A percentile compares a stretch with the other conserved stretches of the same genome.
phyloP scores from a whole-genome alignment of 208 protist genomes.

The Lotmaria passim region DNA sequence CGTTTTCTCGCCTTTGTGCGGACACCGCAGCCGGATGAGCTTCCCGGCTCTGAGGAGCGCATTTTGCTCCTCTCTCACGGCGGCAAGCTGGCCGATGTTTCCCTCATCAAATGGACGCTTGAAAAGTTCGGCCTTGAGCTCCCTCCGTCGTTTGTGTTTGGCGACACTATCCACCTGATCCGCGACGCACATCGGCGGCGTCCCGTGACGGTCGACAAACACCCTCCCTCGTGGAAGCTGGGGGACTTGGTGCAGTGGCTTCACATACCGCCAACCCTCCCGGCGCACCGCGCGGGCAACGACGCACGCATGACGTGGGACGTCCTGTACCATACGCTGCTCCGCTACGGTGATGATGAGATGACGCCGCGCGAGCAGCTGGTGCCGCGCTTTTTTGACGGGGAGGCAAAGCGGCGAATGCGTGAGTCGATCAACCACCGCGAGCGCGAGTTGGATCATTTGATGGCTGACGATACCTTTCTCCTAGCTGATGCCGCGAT shows the following conservation, averaged over 20 bases:
- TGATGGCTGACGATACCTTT: slow-evolving; percentile 24
- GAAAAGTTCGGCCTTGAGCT: slow-evolving; percentile 72
- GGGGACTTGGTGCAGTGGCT: slow-evolving; percentile 86
- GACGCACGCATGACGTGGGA: slow-evolving; percentile 93
- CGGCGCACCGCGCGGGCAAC: slow-evolving; percentile 84
- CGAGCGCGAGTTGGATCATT: neutral
- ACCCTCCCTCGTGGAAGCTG: slow-evolving; percentile 87
- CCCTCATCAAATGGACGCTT: slow-evolving; percentile 85
- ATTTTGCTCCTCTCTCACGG: slow-evolving; percentile 87
- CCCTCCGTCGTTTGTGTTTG: slow-evolving; percentile 77
- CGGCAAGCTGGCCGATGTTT: slow-evolving; percentile 89
- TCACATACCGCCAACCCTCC: slow-evolving; percentile 69
- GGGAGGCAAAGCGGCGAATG: slow-evolving; percentile 73
- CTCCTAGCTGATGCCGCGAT: slow-evolving; percentile 31
- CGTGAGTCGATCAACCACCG: slow-evolving; percentile 25
- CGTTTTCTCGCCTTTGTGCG: slow-evolving; percentile 71
- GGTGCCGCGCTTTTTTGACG: slow-evolving; percentile 87
- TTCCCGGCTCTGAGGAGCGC: slow-evolving; percentile 58
- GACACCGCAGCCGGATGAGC: slow-evolving; percentile 71
- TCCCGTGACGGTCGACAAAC: slow-evolving; percentile 88
- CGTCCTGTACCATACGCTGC: slow-evolving; percentile 85
- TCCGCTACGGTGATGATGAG: slow-evolving; percentile 88
- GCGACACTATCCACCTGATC: slow-evolving; percentile 89
- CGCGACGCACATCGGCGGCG: slow-evolving; percentile 86
- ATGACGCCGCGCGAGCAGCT: slow-evolving; percentile 90